A percentile compares a stretch with the other conserved stretches of the same genome.
phyloP scores from a whole-genome alignment of 2,329 filamentous ascomycete species.

The Dothideomycetes sp. region DNA sequence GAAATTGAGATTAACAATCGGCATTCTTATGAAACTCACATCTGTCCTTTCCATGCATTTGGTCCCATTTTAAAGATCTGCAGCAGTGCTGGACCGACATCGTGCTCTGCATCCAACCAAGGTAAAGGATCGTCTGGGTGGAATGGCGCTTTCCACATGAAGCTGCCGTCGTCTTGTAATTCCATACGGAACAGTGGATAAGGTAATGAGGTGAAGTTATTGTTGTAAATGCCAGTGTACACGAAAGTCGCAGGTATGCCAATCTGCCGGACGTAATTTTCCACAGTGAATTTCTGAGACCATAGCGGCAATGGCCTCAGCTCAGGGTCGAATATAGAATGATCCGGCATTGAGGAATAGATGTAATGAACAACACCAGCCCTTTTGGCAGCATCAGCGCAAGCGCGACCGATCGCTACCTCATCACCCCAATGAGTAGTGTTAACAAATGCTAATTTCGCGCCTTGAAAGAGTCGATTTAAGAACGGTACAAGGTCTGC shows the following conservation, averaged over 20 bases:
- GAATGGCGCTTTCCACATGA: slow-evolving; percentile 89
- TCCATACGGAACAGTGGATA: slow-evolving; percentile 97
- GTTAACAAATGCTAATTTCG: slow-evolving; percentile 91
- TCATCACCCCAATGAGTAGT: slow-evolving; percentile 97
- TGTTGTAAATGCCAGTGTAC: slow-evolving; percentile 97
- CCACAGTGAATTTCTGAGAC: slow-evolving; percentile 84
- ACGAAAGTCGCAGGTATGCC: slow-evolving; percentile 82
- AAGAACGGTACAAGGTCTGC: slow-evolving; percentile 16
- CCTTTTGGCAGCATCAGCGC: slow-evolving; percentile 80
- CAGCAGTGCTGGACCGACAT: slow-evolving; percentile 81
- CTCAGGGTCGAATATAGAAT: slow-evolving; percentile 61
- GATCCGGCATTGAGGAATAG: slow-evolving; percentile 96
- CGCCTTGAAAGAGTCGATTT: slow-evolving; percentile 53
- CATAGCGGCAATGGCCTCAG: slow-evolving; percentile 86
- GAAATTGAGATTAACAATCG: slow-evolving; percentile 1
- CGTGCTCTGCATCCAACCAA: slow-evolving; percentile 94
- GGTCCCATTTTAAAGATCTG: slow-evolving; percentile 94
- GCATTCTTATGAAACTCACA: slow-evolving; percentile 38
- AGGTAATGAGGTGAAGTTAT: slow-evolving; percentile 88
- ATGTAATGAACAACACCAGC: slow-evolving; percentile 82
- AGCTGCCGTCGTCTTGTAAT: slow-evolving; percentile 70
- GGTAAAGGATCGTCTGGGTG: slow-evolving; percentile 80
- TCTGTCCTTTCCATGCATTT: slow-evolving; percentile 66
- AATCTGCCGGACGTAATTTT: slow-evolving; percentile 78
- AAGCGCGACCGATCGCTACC: slow-evolving; percentile 72